phyloP scores from a whole-genome alignment of 169 alveolate species.

The Plasmodium sp. region DNA sequence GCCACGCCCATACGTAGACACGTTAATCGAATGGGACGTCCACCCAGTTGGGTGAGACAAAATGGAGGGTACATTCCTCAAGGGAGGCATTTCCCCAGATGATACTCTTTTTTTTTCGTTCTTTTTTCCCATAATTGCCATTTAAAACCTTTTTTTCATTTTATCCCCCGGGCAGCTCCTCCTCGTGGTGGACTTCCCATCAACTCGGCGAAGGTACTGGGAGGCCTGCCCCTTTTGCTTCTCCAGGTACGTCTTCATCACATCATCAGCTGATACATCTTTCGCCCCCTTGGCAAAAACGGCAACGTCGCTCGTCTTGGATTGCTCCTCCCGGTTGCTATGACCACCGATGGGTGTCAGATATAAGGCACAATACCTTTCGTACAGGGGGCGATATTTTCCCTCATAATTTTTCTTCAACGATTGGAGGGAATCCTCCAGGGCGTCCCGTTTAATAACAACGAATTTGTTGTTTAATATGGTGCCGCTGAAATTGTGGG shows the following conservation, averaged over 20 bases:
- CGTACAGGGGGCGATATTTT: constrained; percentile 22
- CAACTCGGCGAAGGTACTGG: background rate
- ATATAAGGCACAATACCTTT: constrained; percentile 24
- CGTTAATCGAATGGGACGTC: background rate
- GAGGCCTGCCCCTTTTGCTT: constrained; percentile 10
- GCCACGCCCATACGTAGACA: background rate
- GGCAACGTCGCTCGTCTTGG: background rate
- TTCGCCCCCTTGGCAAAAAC: background rate
- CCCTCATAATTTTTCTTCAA: constrained; percentile 4
- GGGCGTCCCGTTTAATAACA: constrained; percentile 11
- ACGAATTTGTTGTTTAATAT: constrained; percentile 35
- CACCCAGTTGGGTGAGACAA: background rate
- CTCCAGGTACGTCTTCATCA: background rate
- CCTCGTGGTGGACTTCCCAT: background rate
- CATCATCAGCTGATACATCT: background rate
- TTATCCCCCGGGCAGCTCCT: background rate
- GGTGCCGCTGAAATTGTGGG: constrained; percentile 59
- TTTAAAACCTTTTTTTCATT: constrained; percentile 16
- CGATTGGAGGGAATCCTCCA: constrained; percentile 21
- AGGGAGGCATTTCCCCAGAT: background rate
- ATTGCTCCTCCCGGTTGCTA: background rate
- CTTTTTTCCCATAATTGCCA: background rate
- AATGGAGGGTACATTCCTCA: background rate
- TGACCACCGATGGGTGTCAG: background rate
- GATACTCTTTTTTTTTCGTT: background rate